Base-by-base conservation (phyloP, 2,329 filamentous ascomycete species). In the Chrysosphaeria jannelii region DNA sequence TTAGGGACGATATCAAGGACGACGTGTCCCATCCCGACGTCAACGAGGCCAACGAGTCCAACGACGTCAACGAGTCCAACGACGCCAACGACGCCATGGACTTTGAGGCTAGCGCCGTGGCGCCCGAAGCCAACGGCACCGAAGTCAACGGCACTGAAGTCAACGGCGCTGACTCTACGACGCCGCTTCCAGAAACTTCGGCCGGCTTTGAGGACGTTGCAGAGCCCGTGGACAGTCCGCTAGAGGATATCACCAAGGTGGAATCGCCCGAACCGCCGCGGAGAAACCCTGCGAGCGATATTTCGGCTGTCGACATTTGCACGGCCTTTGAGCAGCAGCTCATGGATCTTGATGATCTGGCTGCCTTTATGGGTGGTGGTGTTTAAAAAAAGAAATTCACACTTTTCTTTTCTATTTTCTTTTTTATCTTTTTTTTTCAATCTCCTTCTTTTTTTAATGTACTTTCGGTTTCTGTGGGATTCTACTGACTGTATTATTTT, bases 301-400 rank as follows among this genome's bases (percentile, higher is more conserved):
- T 63, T 54, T 61, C 56, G 3, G 51, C 56, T 0, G 47, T 50
- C 5, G 57, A 63, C 35, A 43, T 63, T 10, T 63, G 58, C 34
- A 41, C 44, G 9, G 57, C 57, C 0, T 63, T 63, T 33, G 58
- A 63, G 41, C 45, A 55, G 15, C 57, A 63, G 37, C 45, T 63
- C 1, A 43, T 63, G 8, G 57, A 63, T 35, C 43, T 63, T 5
- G 57, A 63, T 29, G 57, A 63, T 33, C 47, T 63, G 8, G 57
- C 57, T 15, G 57, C 57, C 3, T 62, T 63, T 25, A 63, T 63
- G 57, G 57, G 57, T 11, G 57, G 57, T 11, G 57, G 57, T 28
- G 57, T 63, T 30, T 63, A 36, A 41, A 35, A 20, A 23, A 15
- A 6, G 14, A 19, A n/a, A 18, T 7, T 18, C 16, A n/a, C n/a